These are phyloP conservation scores for Aeminium ludgeri DNA, from an alignment of 495 filamentous ascomycete species.

Conservation along the genomic window DNA sequence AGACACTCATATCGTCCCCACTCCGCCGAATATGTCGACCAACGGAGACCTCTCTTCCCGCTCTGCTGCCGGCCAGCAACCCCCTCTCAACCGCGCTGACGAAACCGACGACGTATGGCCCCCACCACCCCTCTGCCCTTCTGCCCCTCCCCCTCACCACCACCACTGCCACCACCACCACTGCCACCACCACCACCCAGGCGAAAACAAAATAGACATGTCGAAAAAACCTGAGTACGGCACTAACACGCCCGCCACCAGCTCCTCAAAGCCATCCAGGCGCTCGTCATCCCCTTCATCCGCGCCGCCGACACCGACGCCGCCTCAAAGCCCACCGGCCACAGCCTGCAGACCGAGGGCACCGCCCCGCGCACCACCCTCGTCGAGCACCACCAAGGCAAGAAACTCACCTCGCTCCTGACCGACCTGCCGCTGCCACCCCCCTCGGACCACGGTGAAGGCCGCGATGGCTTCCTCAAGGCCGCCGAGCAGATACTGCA, in stretches of 20 bases:
- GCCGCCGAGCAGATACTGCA: constrained; percentile 49
- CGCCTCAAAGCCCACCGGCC: constrained; percentile 20
- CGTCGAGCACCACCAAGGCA: constrained; percentile 52
- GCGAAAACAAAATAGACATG: no score
- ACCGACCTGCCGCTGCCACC: constrained; percentile 50
- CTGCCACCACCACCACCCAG: no score
- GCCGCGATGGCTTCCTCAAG: constrained; percentile 53
- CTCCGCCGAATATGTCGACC: background rate
- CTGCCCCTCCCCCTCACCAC: no score
- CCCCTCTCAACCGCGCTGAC: no score
- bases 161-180: no score
- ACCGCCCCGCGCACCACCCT: constrained; percentile 31
- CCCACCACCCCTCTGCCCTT: no score
- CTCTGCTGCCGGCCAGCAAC: constrained; percentile 5
- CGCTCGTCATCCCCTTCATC: constrained; percentile 64
- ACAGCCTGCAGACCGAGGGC: constrained; percentile 35
- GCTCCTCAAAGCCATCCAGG: constrained; percentile 58
- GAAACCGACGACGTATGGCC: constrained; percentile 39
- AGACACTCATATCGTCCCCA: no score
- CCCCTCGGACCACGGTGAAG: constrained; percentile 42
- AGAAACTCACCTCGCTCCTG: constrained; percentile 48
- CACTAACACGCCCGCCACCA: no score
- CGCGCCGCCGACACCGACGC: constrained; percentile 52
- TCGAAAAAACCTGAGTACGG: no score
- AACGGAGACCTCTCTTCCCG: constrained; percentile 3